Evolutionary conservation across 306 rosid genomes (phyloP).

Genomic region (Neltuma alba): DNA sequence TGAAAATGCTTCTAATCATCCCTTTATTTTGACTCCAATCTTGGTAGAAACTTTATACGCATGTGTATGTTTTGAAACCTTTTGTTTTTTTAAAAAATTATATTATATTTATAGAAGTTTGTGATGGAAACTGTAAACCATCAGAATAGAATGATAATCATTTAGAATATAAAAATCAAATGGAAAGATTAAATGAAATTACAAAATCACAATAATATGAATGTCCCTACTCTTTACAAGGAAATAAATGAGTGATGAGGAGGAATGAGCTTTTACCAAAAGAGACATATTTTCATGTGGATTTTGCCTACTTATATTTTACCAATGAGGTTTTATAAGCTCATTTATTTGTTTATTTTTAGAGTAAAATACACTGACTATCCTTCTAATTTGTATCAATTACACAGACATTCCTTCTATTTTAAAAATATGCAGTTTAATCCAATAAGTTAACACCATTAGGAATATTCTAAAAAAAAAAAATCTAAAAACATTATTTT

Average conservation of each 20-base stretch:
- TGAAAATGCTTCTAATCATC: background rate
- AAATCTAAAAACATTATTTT: too few species aligned
- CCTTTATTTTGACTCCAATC: background rate
- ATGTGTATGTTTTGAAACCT: background rate
- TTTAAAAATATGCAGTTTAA: too few species aligned
- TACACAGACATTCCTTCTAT: too few species aligned
- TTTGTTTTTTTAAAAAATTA: background rate
- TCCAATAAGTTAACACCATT: too few species aligned
- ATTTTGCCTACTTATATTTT: background rate
- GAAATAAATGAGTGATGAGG: background rate
- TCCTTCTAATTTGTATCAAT: too few species aligned
- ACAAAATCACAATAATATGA: background rate
- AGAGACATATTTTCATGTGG: background rate
- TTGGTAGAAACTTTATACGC: background rate
- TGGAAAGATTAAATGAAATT: background rate
- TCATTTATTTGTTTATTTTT: too few species aligned
- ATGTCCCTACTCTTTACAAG: background rate
- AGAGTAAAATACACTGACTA: too few species aligned
- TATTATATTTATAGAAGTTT: background rate
- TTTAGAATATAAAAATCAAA: background rate
- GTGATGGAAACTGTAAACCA: background rate
- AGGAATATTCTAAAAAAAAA: too few species aligned
- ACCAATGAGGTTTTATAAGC: background rate
- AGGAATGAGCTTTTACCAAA: background rate
- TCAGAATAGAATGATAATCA: background rate